phyloP scores from a whole-genome alignment of 2,329 filamentous ascomycete species.

The Fusarium sp. region DNA sequence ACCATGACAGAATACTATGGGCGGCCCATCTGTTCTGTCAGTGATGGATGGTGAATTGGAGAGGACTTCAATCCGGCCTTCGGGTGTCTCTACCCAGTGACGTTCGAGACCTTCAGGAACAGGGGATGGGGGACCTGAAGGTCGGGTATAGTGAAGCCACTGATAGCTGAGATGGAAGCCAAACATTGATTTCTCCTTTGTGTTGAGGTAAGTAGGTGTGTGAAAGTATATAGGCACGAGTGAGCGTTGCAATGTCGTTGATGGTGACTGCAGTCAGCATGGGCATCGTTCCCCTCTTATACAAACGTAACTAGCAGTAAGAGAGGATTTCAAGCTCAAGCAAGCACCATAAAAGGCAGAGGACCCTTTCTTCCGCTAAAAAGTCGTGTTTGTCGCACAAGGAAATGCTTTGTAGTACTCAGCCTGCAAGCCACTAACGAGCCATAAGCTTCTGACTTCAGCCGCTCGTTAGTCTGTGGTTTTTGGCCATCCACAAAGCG shows the following conservation, averaged over 20 bases:
- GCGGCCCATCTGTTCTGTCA: conserved; percentile 36
- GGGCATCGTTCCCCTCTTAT: conserved; percentile 14
- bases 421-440: conserved; percentile 29
- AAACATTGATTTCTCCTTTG: conserved; percentile 33
- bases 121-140: conserved; percentile 35
- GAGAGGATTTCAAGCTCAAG: not conserved
- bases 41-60: conserved; percentile 50
- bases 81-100: conserved; percentile 56
- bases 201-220: not conserved
- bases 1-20: conserved; percentile 65
- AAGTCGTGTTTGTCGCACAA: conserved; percentile 11
- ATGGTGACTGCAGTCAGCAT: not conserved
- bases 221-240: not conserved
- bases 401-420: not conserved
- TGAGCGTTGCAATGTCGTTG: not conserved
- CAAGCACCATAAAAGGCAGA: not conserved
- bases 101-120: conserved; percentile 56
- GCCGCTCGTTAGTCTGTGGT: conserved; percentile 14
- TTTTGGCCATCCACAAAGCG: conserved; percentile 4
- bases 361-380: not conserved
- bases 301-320: not conserved
- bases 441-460: conserved; percentile 21
- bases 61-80: conserved; percentile 62
- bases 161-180: conserved; percentile 44
- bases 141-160: conserved; percentile 43